Evolutionary conservation across 202 grass and related monocot species (phyloP).

Genomic region (Carex sylvatica): DNA sequence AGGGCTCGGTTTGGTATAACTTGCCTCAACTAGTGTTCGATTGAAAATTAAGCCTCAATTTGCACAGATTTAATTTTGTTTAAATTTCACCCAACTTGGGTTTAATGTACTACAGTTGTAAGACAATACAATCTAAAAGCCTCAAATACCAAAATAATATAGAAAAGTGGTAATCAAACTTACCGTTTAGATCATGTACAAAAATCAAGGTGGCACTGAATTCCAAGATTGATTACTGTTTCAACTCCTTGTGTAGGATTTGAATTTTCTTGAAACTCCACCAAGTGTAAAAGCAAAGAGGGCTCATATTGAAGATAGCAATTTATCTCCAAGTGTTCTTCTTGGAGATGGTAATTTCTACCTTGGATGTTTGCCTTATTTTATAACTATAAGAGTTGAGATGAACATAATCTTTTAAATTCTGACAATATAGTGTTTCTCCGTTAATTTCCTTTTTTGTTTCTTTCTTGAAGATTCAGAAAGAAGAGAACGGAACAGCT

Average conservation of each 20-base stretch:
- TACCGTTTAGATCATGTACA: not conserved
- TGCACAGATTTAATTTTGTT: not conserved
- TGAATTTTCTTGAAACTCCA: constrained; percentile 31
- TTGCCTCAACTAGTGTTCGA: not conserved
- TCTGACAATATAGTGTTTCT: not conserved
- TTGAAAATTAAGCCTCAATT: not conserved
- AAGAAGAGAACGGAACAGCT: constrained; percentile 45
- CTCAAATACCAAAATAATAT: not conserved
- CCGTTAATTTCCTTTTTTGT: constrained; percentile 2
- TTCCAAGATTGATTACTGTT: not conserved
- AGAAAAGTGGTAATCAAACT: not conserved
- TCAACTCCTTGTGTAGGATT: constrained; percentile 8
- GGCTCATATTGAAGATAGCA: constrained; percentile 21
- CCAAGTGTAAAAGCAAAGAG: constrained; percentile 26
- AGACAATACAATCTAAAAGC: not conserved
- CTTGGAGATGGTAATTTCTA: constrained; percentile 1
- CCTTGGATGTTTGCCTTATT: not conserved
- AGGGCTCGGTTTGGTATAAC: not conserved
- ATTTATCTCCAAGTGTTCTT: constrained; percentile 10
- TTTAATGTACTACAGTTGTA: not conserved
- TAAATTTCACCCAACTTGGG: not conserved
- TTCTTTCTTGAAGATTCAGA: constrained; percentile 45
- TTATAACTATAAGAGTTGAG: not conserved
- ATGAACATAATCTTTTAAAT: not conserved
- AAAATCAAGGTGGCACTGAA: not conserved